Evolutionary conservation across 345 rosid genomes (phyloP), one percentile per base, ranked within the genome.

Genomic region (Moricandia moricandioides): DNA sequence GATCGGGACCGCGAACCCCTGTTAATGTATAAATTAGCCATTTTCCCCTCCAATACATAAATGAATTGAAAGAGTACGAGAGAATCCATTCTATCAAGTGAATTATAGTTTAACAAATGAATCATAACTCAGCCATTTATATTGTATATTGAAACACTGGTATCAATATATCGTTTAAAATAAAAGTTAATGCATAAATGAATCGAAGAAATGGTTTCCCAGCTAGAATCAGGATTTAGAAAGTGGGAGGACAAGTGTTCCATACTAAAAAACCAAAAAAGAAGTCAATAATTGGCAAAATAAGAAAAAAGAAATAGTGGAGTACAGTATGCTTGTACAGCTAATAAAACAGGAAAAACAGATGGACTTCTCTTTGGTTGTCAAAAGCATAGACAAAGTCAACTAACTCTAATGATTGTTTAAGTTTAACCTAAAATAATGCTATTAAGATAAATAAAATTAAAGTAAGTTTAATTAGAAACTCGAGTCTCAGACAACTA

Each of bases 291-390:
- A 26, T 35, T 26, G 17, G 69, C 17, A 13, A 37, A 35, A 34
- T 1, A 24, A 13, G 13, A 18, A n/a, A n/a, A 21, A 62, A 9
- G 1, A 61, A 31, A 35, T 37, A 75, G 74, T 62, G 74, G 74
- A 69, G 64, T 69, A 62, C 65, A 76, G 21, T 39, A 16, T 55
- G 70, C 34, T 30, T 63, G 65, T 62, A 69, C 75, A 76, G 79
- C 65, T 69, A 59, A 69, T 69, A 6, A 69, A 55, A 52, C 59
- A 62, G 52, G 59, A 76, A 6, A 62, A 54, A 62, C 70, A 76
- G 75, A 40, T 59, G 31, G 43, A 55, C 21, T 13, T 59, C 52
- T 33, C 14, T 60, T 18, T 76, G 35, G 72, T 59, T 59, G 59
- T 69, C 58, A 54, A 69, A 76, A 76, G 79, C 65, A 21, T 40